phyloP scores from a whole-genome alignment of 1,139 yeast genomes.

The Candida freyschussii region DNA sequence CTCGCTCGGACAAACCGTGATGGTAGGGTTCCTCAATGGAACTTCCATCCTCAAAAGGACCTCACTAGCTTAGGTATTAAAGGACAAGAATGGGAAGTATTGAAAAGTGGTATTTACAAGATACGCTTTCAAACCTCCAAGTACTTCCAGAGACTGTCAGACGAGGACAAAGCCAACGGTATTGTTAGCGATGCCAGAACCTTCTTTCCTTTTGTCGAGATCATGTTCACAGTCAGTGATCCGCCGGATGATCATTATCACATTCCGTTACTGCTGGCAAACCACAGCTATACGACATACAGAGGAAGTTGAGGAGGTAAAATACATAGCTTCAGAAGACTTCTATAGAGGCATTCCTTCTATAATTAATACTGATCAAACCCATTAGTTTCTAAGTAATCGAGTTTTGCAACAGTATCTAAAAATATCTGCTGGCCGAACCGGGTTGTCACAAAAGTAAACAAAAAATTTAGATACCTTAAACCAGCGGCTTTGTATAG shows the following conservation, averaged over 20 bases:
- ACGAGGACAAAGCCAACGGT: slow-evolving; percentile 26
- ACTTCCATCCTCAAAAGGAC: slow-evolving; percentile 36
- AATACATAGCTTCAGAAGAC: background rate
- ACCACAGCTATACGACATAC: slow-evolving; percentile 83
- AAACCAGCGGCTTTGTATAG: too few relatives aligned
- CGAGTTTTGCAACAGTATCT: too few relatives aligned
- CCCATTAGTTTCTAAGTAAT: too few relatives aligned
- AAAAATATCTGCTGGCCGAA: background rate
- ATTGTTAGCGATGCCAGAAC: slow-evolving; percentile 34
- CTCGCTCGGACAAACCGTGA: slow-evolving; percentile 66
- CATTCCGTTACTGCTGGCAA: slow-evolving; percentile 75
- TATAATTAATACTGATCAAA: too few relatives aligned
- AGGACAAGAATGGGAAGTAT: slow-evolving; percentile 36
- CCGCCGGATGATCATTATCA: slow-evolving; percentile 81
- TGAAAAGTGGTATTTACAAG: slow-evolving; percentile 62
- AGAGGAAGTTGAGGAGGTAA: slow-evolving; percentile 57
- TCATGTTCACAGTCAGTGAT: slow-evolving; percentile 56
- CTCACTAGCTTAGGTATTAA: slow-evolving; percentile 34
- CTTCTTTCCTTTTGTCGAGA: slow-evolving; percentile 83
- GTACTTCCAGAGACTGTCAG: slow-evolving; percentile 42
- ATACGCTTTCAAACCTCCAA: slow-evolving; percentile 70
- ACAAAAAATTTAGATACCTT: slow-evolving; percentile 14
- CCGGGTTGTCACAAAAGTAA: slow-evolving; percentile 10
- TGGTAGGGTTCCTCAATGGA: slow-evolving; percentile 75
- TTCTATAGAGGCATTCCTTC: too few relatives aligned